These are phyloP conservation scores for Jacaranda mimosifolia DNA, from an alignment of 257 asterid genomes.

Conservation along the genomic window DNA sequence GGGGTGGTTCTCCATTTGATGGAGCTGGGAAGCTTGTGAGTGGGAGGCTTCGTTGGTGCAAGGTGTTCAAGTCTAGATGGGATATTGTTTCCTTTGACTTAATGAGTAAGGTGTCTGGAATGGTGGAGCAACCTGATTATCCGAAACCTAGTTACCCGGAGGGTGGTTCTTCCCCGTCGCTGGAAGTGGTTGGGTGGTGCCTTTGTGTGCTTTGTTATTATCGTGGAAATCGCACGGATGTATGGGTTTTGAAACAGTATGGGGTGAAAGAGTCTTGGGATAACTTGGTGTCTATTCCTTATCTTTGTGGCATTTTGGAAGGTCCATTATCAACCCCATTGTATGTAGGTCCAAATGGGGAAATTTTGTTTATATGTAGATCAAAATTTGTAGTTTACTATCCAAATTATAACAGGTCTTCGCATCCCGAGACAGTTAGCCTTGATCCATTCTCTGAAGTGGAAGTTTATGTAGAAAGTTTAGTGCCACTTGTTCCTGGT, in stretches of 20 bases:
- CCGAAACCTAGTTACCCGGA: not conserved
- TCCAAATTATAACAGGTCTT: slow-evolving; percentile 10
- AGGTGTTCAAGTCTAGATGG: no score
- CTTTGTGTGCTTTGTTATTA: not conserved
- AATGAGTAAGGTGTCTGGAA: not conserved
- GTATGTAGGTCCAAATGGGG: slow-evolving; percentile 28
- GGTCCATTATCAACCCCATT: slow-evolving; percentile 23
- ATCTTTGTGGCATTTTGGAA: slow-evolving; percentile 9
- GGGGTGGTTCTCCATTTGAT: slow-evolving; percentile 12
- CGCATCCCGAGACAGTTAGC: slow-evolving; percentile 1
- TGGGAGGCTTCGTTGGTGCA: slow-evolving; percentile 58
- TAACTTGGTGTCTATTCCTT: slow-evolving; percentile 30
- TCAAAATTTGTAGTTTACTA: slow-evolving; percentile 31
- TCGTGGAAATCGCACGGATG: not conserved
- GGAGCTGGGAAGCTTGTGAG: slow-evolving; percentile 25
- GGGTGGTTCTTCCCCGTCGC: not conserved
- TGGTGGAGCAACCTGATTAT: not conserved
- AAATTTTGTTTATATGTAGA: slow-evolving; percentile 38
- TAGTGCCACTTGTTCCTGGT: not conserved
- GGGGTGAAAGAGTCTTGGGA: slow-evolving; percentile 21
- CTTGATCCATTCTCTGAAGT: not conserved
- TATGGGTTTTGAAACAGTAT: slow-evolving; percentile 10
- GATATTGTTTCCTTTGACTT: slow-evolving; percentile 12
- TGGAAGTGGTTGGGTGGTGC: not conserved
- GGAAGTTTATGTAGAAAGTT: slow-evolving; percentile 1